Evolutionary conservation across 164 flowering plant genomes (phyloP).

Genomic region (Chimonanthus praecox): DNA sequence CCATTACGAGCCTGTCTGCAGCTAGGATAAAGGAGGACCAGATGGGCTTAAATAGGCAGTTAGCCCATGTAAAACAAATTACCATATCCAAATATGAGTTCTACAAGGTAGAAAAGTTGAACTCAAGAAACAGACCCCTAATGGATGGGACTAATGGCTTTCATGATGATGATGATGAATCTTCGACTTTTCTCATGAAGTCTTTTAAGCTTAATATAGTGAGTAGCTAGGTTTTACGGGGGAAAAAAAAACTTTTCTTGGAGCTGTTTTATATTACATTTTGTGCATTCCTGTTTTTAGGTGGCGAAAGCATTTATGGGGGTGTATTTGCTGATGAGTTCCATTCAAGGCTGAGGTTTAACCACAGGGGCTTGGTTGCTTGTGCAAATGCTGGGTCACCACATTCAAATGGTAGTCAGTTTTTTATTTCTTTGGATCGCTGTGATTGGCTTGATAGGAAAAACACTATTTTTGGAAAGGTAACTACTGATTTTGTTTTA

Average conservation of each 20-base stretch:
- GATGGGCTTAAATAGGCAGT: no score
- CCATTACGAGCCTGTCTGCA: no score
- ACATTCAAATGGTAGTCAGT: conserved; percentile 92
- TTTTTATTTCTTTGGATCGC: conserved; percentile 80
- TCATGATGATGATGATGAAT: background rate
- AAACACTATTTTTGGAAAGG: conserved; percentile 96
- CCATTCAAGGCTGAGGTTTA: conserved; percentile 88
- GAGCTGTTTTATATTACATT: background rate
- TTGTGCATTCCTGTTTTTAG: conserved; percentile 27
- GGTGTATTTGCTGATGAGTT: conserved; percentile 67
- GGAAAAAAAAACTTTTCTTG: background rate
- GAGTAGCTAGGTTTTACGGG: background rate
- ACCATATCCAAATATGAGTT: no score
- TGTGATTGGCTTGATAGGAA: conserved; percentile 90
- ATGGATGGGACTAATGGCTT: no score
- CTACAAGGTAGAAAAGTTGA: no score
- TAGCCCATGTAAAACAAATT: no score
- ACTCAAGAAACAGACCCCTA: no score
- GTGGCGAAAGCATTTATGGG: conserved; percentile 94
- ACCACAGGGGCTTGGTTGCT: conserved; percentile 89
- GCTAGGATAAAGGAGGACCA: no score
- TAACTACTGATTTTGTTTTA: conserved; percentile 16
- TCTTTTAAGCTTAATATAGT: background rate
- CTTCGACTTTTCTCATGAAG: background rate
- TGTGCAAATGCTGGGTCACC: conserved; percentile 83